phyloP scores from a whole-genome alignment of 1,284 basidiomycete species.

The Leccinum pachyderme region DNA sequence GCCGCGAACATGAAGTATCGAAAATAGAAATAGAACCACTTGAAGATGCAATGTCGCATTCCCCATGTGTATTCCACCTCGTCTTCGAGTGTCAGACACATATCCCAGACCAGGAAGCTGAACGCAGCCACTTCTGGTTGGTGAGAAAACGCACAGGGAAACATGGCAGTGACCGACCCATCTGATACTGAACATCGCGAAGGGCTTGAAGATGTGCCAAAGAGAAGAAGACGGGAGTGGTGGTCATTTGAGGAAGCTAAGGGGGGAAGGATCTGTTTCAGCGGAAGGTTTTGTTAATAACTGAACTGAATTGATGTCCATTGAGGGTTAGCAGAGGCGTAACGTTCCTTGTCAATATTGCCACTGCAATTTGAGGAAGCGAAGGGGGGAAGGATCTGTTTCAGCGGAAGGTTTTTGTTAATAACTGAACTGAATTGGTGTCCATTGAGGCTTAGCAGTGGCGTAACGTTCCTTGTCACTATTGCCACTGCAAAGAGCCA shows the following conservation, averaged over 20 bases:
- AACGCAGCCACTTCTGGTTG: constrained; percentile 15
- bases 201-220: constrained; percentile 5
- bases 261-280: background rate
- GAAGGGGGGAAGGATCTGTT: background rate
- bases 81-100: constrained; percentile 9
- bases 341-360: too few relatives aligned
- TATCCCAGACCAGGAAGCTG: constrained; percentile 18
- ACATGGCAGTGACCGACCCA: constrained; percentile 8
- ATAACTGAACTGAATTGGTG: background rate
- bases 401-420: background rate
- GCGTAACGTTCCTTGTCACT: background rate
- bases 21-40: constrained; percentile 26
- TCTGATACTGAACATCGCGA: constrained; percentile 9
- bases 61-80: constrained; percentile 26
- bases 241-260: constrained; percentile 5
- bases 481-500: background rate
- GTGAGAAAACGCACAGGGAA: background rate
- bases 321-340: background rate
- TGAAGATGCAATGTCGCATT: constrained; percentile 16
- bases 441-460: background rate
- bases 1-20: constrained; percentile 13
- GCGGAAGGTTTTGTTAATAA: background rate
- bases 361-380: constrained; percentile 7
- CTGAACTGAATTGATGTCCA: background rate
- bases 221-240: constrained; percentile 10